Evolutionary conservation across 768 basidiomycete species (phyloP), one percentile per base, ranked within the genome.

Genomic region (Lactarius evosmus): DNA sequence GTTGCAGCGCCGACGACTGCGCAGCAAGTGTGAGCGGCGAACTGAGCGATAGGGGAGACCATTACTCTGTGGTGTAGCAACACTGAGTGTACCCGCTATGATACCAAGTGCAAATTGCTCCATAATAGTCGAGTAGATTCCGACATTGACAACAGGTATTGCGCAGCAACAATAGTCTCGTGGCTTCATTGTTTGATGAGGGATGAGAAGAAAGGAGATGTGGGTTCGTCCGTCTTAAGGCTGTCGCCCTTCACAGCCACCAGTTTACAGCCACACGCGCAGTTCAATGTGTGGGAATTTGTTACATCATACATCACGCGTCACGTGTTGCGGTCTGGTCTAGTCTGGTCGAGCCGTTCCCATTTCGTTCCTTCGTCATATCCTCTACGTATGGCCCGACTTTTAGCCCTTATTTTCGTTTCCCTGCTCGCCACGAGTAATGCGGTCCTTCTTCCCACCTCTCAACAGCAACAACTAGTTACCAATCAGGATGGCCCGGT

Each of bases 151-250:
- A 55, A 94, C 76, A 9, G 95, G 95, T 63, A 98, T 88, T 50
- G 95, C 95, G 70, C 91, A 93, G 74, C 94, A 97, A 72, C 94
- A 97, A 72, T 94, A 95, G 55, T 93, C 87, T 77, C 91, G 84
- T 56, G 86, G 76, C 74, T 86, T 89, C 88, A 90, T 88, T 72
- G 34, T 61, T 53, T 32, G 69, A 70, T 60, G 49, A 12, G 56
- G 27, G 54, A 46, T 27, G 32, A 25, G 52, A 51, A 41, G 40
- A 46, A 67, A 67, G 56, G 40, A 51, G 40, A 66, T 60, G 61
- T 40, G 61, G 52, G 65, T 66, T 52, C 34, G 53, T 44, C 34
- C 19, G 52, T 22, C 71, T 74, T 33, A 53, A 33, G 17, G 30
- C 17, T 4, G 52, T 53, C 52, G 17, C 32, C n/a, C 29, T 3